Percentiles rank a stretch among this genome's conserved stretches.
Evolutionary conservation across 2,329 filamentous ascomycete species (phyloP).

Genomic region (Chrysosporium keratinophilum): DNA sequence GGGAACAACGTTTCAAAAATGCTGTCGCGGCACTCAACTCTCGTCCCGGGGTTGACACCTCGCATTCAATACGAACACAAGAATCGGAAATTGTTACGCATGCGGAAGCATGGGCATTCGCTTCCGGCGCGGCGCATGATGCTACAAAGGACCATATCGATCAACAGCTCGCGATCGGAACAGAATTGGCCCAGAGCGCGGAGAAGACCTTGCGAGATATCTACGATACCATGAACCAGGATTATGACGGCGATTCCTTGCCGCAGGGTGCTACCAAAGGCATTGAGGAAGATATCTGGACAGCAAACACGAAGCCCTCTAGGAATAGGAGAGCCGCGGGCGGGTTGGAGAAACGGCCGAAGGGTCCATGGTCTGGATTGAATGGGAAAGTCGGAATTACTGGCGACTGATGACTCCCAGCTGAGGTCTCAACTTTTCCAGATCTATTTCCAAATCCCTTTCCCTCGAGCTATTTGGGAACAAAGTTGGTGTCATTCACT

Average conservation of each 20-base stretch:
- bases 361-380: conserved; percentile 31
- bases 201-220: conserved; percentile 25
- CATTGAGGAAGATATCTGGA: conserved; percentile 22
- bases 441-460: background rate
- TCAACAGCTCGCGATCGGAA: conserved; percentile 25
- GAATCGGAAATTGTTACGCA: conserved; percentile 26
- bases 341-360: conserved; percentile 21
- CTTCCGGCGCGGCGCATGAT: conserved; percentile 26
- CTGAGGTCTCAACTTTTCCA: background rate
- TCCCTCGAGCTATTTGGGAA: background rate
- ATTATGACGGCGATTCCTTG: conserved; percentile 22
- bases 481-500: background rate
- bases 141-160: conserved; percentile 28
- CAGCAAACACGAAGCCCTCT: conserved; percentile 22
- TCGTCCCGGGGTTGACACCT: conserved; percentile 14
- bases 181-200: conserved; percentile 25
- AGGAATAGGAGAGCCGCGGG: conserved; percentile 16
- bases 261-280: background rate
- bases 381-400: conserved; percentile 26
- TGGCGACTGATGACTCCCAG: background rate
- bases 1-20: conserved; percentile 30
- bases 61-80: conserved; percentile 17
- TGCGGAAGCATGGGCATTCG: conserved; percentile 35
- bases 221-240: conserved; percentile 28
- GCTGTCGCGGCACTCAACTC: conserved; percentile 23